Evolutionary conservation across 2,329 filamentous ascomycete genomes (phyloP).

Genomic region (Ophiostoma quercus): DNA sequence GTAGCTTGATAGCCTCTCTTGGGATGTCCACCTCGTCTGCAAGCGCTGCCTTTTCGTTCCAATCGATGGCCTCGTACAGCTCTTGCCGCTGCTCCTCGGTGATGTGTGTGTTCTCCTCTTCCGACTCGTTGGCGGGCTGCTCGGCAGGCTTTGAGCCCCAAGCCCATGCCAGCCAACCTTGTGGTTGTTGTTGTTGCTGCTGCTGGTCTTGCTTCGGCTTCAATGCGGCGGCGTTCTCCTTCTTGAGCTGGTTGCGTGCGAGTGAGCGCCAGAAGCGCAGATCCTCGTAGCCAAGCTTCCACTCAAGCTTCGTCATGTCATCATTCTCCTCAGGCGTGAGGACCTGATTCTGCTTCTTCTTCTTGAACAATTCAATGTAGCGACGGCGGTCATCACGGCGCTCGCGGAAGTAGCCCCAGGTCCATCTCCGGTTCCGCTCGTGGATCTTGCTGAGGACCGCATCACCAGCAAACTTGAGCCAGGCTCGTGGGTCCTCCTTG

Average conservation of each 20-base stretch:
- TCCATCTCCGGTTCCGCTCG: slow-evolving; percentile 86
- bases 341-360: slow-evolving; percentile 71
- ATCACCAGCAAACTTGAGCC: slow-evolving; percentile 86
- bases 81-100: slow-evolving; percentile 95
- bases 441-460: slow-evolving; percentile 91
- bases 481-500: slow-evolving; percentile 86
- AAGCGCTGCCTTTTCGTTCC: slow-evolving; percentile 91
- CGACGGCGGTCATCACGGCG: slow-evolving; percentile 79
- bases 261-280: slow-evolving; percentile 94
- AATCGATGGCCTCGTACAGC: slow-evolving; percentile 95
- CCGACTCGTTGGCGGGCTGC: slow-evolving; percentile 54
- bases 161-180: slow-evolving; percentile 87
- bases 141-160: slow-evolving; percentile 69
- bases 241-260: slow-evolving; percentile 87
- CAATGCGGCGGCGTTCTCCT: slow-evolving; percentile 86
- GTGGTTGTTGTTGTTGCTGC: slow-evolving; percentile 52
- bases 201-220: slow-evolving; percentile 61
- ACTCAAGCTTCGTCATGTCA: slow-evolving; percentile 71
- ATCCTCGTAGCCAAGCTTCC: slow-evolving; percentile 89
- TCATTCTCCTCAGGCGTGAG: slow-evolving; percentile 64
- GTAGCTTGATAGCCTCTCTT: slow-evolving; percentile 84
- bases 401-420: slow-evolving; percentile 92
- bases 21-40: slow-evolving; percentile 84
- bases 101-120: slow-evolving; percentile 76
- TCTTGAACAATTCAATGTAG: slow-evolving; percentile 96